Evolutionary conservation across 208 protist genomes (phyloP).

Genomic region (Acanthamoeba castellanii): DNA sequence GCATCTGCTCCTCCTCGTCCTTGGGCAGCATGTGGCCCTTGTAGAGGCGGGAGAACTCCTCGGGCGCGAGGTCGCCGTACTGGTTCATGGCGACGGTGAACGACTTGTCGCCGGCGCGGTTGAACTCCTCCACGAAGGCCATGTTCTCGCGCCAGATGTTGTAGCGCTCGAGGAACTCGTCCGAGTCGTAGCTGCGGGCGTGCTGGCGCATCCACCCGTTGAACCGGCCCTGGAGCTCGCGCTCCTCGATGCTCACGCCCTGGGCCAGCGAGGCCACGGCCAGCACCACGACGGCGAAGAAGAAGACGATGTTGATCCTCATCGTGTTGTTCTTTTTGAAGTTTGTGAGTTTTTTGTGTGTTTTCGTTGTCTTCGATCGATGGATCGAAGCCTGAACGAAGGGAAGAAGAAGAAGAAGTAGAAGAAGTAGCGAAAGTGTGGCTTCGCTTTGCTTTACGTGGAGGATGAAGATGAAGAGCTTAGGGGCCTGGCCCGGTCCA

Average conservation of each 20-base stretch:
- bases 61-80: slow-evolving; percentile 78
- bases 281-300: not conserved
- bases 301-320: not conserved
- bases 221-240: slow-evolving; percentile 6
- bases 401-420: no score
- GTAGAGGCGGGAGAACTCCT: slow-evolving; percentile 57
- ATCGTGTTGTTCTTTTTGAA: not conserved
- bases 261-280: not conserved
- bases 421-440: no score
- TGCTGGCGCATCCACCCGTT: slow-evolving; percentile 1
- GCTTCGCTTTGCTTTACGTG: no score
- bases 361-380: not conserved
- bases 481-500: no score
- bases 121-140: not conserved
- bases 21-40: not conserved
- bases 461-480: no score
- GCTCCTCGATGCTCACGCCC: not conserved
- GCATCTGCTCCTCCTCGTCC: not conserved
- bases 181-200: not conserved
- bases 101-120: slow-evolving; percentile 1
- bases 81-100: slow-evolving; percentile 79
- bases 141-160: slow-evolving; percentile 5
- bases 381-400: not conserved
- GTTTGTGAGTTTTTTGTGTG: not conserved
- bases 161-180: not conserved